Base-by-base conservation (phyloP, 1,284 basidiomycete genomes). In the Erythrobasidium hasegawianum region DNA sequence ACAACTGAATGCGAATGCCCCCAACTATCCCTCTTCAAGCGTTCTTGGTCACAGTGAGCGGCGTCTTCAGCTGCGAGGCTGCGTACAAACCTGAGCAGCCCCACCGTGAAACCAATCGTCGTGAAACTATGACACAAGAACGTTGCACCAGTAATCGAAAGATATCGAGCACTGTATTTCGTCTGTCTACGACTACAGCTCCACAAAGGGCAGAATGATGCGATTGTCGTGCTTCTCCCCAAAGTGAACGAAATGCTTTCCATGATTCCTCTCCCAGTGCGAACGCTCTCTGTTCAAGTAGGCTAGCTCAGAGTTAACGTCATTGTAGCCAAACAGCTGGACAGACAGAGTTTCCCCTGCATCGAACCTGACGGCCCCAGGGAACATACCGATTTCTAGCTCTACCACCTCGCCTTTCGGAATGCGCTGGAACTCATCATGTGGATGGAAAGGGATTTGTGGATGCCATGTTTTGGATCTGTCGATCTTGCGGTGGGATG, bases 361-460 rank as follows among this genome's bases (percentile, higher is more conserved):
- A 4, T 71, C 70, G 64, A 73, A 72, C 18, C 69, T 68, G 57
- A 72, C 69, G 20, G 71, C 74, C 59, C 70, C 71, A 22, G 72
- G 70, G 73, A 73, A 75, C 52, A 74, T 68, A 14, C 71, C 71
- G 52, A 75, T 74, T 47, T 72, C 71, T 26, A 74, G 68, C 52
- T 67, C 56, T 45, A 73, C 73, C 20, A 73, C 57, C 56, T 70
- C 65, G 49, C 72, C 73, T 16, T 40, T 64, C 7, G 59, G 41
- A 24, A 75, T 68, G 18, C 67, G 13, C 53, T 62, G 22, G 24
- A 22, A 8, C 13, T 26, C 16, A 55, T 62, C 59, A 16, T 62
- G 59, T 11, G 50, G 49, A 68, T 71, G 72, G 59, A 60, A 26
- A 41, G 49, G 40, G 61, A 56, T 47, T 50, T 62, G 33, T 5